phyloP scores from a whole-genome alignment of 805 yeast genomes.

The Ogataea sp. region DNA sequence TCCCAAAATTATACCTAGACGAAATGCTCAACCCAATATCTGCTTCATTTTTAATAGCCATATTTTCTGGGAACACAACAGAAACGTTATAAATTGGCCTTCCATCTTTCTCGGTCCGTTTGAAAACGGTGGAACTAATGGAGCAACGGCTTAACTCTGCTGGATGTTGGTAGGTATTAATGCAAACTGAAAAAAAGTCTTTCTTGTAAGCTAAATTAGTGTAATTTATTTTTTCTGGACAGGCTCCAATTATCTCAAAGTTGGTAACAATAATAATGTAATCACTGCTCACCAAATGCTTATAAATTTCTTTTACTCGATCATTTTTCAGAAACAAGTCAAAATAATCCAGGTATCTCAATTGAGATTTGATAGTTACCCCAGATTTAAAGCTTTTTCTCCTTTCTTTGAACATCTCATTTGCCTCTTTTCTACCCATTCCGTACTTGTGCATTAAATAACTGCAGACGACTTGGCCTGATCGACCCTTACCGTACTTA shows the following conservation, averaged over 20 bases:
- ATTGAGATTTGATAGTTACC: slow-evolving; percentile 64
- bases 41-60: not conserved
- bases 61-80: not conserved
- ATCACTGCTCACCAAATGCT: not conserved
- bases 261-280: not conserved
- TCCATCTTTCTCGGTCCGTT: too few relatives aligned
- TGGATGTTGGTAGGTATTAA: too few relatives aligned
- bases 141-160: too few relatives aligned
- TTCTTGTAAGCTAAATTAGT: not conserved
- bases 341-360: slow-evolving; percentile 55
- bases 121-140: too few relatives aligned
- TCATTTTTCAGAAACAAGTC: slow-evolving; percentile 1
- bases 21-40: not conserved
- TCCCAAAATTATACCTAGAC: not conserved
- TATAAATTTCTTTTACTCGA: not conserved
- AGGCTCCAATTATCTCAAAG: not conserved
- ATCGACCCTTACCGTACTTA: slow-evolving; percentile 86
- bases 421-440: slow-evolving; percentile 36
- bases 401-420: slow-evolving; percentile 40
- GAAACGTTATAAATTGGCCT: too few relatives aligned
- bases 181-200: too few relatives aligned
- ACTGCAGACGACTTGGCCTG: slow-evolving; percentile 71
- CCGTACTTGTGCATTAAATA: slow-evolving; percentile 46
- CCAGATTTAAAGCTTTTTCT: slow-evolving; percentile 57
- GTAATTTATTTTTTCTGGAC: not conserved